Base-by-base conservation (phyloP, 2,329 filamentous ascomycete genomes). In the Xylariomycetidae sp. region DNA sequence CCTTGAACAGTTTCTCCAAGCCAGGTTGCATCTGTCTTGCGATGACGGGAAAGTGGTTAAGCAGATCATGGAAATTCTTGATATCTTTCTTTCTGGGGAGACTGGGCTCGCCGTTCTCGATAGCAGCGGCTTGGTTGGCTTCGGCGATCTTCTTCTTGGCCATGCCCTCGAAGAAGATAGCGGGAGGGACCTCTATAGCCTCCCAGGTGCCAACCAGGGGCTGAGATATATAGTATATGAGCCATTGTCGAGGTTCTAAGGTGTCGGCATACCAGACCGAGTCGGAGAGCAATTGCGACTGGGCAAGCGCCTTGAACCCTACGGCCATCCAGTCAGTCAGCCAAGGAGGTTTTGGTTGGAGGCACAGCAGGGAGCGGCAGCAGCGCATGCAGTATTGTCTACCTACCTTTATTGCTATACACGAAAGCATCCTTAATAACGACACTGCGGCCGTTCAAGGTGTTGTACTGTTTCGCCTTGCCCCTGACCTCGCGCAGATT, bases 11-110 rank as follows among this genome's bases (percentile, higher is more conserved):
- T 50, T 81, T 82, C 52, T 98, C 90, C 20, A 98, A 63, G 0
- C 92, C 92, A 2, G 82, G 76, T 49, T 95, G 88, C 88, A 98
- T 95, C 59, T 98, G 92, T 39, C 86, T 76, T 16, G 89, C 88
- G 49, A 98, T 96, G 76, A 94, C 85, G 2, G 92, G 92, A 46
- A 96, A 98, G 48, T 88, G 79, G 46, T 85, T 85, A 25, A 98
- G 70, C 10, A 98, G 71, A 44, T 96, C 92, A 40, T 83, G 81
- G 55, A 98, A 98, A 20, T 76, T 86, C 60, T 81, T 87, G 56
- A 98, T 83, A 39, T 94, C 86, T 60, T 94, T 95, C 64, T 95
- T 95, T 41, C 74, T 73, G 5, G 78, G 76, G 25, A 70, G 56
- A 19, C 69, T 61, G 20, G 61, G 56, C 16, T 74, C 67, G 19